Percentiles rank a stretch among this genome's conserved stretches.
phyloP scores from a whole-genome alignment of 371 early-diverging fungal species.

The Mucor saturninus region DNA sequence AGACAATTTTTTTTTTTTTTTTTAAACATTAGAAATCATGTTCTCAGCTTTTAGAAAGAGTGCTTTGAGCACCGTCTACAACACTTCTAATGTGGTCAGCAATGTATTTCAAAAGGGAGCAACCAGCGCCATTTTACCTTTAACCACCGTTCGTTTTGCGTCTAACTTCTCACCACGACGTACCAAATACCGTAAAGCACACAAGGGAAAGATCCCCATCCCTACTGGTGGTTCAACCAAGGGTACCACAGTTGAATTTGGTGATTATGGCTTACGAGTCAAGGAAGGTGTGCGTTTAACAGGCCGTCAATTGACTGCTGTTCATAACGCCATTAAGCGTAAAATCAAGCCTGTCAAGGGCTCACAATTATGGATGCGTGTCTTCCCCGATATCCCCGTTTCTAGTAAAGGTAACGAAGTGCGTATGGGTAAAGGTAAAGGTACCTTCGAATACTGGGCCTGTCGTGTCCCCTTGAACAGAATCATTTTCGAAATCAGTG shows the following conservation, averaged over 20 bases:
- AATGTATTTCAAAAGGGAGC: conserved; percentile 20
- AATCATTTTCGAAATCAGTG: conserved; percentile 87
- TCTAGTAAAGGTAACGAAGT: conserved; percentile 90
- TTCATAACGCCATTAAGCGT: conserved; percentile 74
- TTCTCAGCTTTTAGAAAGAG: conserved; percentile 29
- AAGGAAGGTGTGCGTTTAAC: conserved; percentile 84
- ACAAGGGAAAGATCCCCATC: conserved; percentile 87
- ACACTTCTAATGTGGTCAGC: conserved; percentile 15
- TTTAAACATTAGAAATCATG: conserved; percentile 12
- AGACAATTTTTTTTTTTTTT: not conserved
- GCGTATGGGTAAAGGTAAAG: conserved; percentile 98
- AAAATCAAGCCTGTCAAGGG: conserved; percentile 90
- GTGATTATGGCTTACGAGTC: conserved; percentile 89
- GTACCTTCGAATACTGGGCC: conserved; percentile 92
- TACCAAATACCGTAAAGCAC: conserved; percentile 85
- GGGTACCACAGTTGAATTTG: conserved; percentile 86
- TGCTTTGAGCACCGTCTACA: conserved; percentile 20
- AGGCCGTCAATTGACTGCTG: conserved; percentile 84
- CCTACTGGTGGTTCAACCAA: conserved; percentile 84
- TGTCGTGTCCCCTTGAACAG: conserved; percentile 88
- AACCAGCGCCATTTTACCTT: conserved; percentile 3
- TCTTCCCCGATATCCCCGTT: conserved; percentile 93
- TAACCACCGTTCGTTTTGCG: conserved; percentile 47
- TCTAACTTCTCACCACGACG: conserved; percentile 78
- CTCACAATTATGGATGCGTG: conserved; percentile 83